Evolutionary conservation across 306 rosid species (phyloP), one percentile per base, ranked within the genome.

Genomic region (Quillaja saponaria): DNA sequence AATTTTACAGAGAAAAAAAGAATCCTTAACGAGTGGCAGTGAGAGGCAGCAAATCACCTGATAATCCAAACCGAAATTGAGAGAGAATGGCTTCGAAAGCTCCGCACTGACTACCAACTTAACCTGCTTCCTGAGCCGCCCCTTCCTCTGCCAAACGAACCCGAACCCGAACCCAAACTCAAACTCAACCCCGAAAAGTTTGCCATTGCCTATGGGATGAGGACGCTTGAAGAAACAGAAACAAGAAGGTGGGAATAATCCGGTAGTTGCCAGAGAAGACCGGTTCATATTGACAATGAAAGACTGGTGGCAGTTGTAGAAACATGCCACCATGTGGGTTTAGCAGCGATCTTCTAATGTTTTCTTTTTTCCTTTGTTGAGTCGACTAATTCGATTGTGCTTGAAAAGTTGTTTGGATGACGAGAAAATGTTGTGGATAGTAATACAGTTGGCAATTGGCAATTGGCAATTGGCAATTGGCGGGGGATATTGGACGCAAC

Each of bases 71-170:
- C 71, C 85, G 69, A 78, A 79, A 59, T 75, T 59, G 35, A 78
- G 52, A 65, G 87, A 78, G 35, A 69, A 64, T 0, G 84, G 51
- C 61, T 72, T 81, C 12, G 96, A 84, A 17, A 84, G 82, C 68
- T 86, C 83, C 44, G 96, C 90, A 62, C 69, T 67, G 82, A 79
- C 68, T 33, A 77, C 80, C 55, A 92, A 84, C 69, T 82, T 88
- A 39, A 84, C 45, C 38, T 76, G 88, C 69, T 71, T 56, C 49
- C 72, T 72, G 56, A 66, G 54, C 57, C 37, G 81, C 53, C 62
- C 74, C 54, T 81, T 88, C 62, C 67, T 66, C 53, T 64, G 88
- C 21, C 64, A 55, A 62, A 64, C 66, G 71, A 71, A 67, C 31
- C 84, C 67, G 73, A 70, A 57, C 15, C 76, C 21, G 19, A n/a